Conservation (phyloP, 495 filamentous ascomycete genomes). For the Talaromyces adpressus region DNA sequence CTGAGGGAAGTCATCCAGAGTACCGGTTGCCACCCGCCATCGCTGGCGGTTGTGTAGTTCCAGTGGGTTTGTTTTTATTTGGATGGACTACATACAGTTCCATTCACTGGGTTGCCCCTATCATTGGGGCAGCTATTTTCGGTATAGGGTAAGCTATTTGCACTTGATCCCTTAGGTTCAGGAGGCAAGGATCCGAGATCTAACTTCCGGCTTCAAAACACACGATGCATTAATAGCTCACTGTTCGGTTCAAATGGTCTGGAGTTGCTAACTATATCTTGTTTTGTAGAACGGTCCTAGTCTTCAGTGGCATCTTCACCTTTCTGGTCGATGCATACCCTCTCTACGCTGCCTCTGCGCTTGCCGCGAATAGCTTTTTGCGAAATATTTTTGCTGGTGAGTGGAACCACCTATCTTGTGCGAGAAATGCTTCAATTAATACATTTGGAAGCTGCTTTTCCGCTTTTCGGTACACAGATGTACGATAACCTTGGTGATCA, state of each 20-base stretch:
- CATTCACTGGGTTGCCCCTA: conserved; percentile 41
- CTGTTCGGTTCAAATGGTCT: conserved; percentile 8
- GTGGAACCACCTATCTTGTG: neutral
- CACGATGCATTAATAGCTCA: neutral
- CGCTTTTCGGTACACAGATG: conserved; percentile 45
- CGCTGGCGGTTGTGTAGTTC: conserved; percentile 38
- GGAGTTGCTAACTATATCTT: neutral
- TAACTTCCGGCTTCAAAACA: neutral
- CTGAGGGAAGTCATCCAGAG: conserved; percentile 28
- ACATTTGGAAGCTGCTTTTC: conserved; percentile 26
- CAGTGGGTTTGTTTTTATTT: conserved; percentile 41
- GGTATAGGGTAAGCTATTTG: conserved; percentile 23
- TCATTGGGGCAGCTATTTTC: conserved; percentile 36
- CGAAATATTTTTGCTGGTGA: conserved; percentile 22
- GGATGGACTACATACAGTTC: conserved; percentile 36
- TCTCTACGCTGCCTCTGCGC: conserved; percentile 26
- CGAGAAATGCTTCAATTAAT: conserved; percentile 21
- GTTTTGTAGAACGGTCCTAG: conserved; percentile 46
- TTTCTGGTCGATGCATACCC: conserved; percentile 67
- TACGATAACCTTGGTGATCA: conserved; percentile 44
- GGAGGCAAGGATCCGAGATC: conserved; percentile 1
- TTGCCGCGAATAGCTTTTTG: conserved; percentile 29
- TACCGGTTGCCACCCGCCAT: conserved; percentile 24
- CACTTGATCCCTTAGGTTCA: conserved; percentile 22
- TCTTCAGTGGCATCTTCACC: conserved; percentile 73